Evolutionary conservation across 2,329 filamentous ascomycete genomes (phyloP).

Genomic region (Sporothrix schenckii): DNA sequence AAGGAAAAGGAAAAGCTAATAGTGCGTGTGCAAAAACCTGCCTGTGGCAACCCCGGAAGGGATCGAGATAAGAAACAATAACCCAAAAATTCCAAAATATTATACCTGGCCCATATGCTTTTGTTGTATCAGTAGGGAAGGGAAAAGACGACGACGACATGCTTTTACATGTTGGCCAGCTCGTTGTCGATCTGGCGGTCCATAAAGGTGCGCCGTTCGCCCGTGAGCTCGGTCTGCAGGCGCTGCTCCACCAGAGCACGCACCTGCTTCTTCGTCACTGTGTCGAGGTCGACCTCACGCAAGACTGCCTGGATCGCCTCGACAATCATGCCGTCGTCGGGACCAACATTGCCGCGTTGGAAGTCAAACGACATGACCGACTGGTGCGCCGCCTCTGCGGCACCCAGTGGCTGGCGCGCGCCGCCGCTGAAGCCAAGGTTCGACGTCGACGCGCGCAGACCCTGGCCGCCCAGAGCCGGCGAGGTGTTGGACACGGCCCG

Average conservation of each 20-base stretch:
- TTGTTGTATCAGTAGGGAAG: constrained; percentile 3
- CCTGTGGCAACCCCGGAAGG: constrained; percentile 13
- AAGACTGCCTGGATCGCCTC: constrained; percentile 84
- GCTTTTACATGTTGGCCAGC: constrained; percentile 81
- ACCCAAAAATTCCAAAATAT: constrained; percentile 10
- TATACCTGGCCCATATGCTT: constrained; percentile 24
- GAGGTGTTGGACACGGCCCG: constrained; percentile 54
- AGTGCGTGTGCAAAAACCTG: constrained; percentile 22
- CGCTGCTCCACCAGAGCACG: constrained; percentile 89
- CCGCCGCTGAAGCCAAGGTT: constrained; percentile 55
- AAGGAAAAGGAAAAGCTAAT: constrained; percentile 18
- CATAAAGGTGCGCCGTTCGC: constrained; percentile 85
- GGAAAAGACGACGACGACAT: background rate
- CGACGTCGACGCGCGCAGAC: constrained; percentile 49
- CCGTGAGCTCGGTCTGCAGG: constrained; percentile 82
- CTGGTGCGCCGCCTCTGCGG: constrained; percentile 49
- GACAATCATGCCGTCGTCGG: constrained; percentile 77
- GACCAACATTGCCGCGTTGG: constrained; percentile 63
- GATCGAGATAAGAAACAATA: background rate
- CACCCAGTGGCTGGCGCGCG: constrained; percentile 51
- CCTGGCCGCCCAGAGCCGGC: constrained; percentile 47
- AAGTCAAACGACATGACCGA: constrained; percentile 63
- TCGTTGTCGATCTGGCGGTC: constrained; percentile 92
- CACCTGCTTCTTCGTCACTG: constrained; percentile 98
- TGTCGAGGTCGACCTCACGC: constrained; percentile 87